Base-by-base conservation (phyloP, 805 yeast genomes). In the Candida insectalens region DNA sequence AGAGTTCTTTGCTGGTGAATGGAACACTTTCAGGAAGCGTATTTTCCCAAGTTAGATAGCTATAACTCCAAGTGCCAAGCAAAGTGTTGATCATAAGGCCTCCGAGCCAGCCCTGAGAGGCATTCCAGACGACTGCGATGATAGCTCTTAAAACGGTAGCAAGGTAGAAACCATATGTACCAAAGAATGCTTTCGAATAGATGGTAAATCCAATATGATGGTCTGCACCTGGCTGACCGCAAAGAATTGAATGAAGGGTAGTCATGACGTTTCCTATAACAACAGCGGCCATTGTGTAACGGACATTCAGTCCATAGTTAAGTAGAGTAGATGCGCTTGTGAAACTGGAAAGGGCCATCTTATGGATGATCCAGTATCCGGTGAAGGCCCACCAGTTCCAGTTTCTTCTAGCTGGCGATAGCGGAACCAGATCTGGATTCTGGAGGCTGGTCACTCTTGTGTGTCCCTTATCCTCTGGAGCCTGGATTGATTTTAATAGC, bases 201-300 rank as follows among this genome's bases (percentile, higher is more conserved):
- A 69, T 57, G 4, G 74, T 60, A 41, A 55, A 69, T 1, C 74
- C 73, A 34, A 69, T 57, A 44, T 67, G 72, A 57, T 63, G 68
- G 29, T 67, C 62, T 8, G 50, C 44, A 23, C 75, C 76, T 2
- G 69, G 70, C 33, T 53, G 57, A 18, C 69, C 62, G 45, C 67
- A 68, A 8, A 68, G 55, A 22, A 64, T 38, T 5, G 74, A 65
- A 36, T 61, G 56, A 6, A 53, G 18, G 22, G 63, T 48, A 10
- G 70, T 64, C 10, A 71, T 36, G 5, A 62, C 44, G 46, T 69
- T 70, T 27, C 70, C 73, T 5, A 71, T 29, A 14, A 41, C 41
- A 25, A 41, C 30, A 19, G 62, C 55, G 8, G 68, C 65, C 37
- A 43, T 38, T 6, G 42, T 32, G 15, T 43, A 35, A 10, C 32